Evolutionary conservation across 768 basidiomycete genomes (phyloP).

Genomic region (Solioccasus polychromus): DNA sequence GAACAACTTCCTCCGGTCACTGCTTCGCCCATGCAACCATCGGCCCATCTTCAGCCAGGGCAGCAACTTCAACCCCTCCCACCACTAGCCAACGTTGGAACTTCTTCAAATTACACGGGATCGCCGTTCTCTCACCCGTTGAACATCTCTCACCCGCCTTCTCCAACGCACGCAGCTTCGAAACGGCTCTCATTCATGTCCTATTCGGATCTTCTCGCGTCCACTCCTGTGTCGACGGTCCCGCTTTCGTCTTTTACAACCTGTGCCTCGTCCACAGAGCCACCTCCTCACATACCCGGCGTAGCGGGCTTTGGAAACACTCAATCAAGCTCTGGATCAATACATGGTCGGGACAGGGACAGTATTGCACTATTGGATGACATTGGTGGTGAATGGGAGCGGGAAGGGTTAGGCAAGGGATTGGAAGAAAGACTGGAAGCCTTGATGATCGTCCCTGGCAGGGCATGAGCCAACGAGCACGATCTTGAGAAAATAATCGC

Average conservation of each 20-base stretch:
- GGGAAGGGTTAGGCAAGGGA: constrained; percentile 79
- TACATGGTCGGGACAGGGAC: constrained; percentile 35
- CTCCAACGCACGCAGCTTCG: constrained; percentile 44
- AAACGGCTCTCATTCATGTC: constrained; percentile 89
- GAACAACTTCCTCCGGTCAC: constrained; percentile 26
- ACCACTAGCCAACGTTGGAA: constrained; percentile 11
- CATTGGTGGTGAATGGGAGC: constrained; percentile 82
- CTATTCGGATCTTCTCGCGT: constrained; percentile 79
- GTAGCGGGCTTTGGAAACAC: constrained; percentile 45
- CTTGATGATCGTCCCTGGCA: constrained; percentile 36
- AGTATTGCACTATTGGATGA: constrained; percentile 54
- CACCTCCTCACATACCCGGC: constrained; percentile 72
- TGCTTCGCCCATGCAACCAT: constrained; percentile 22
- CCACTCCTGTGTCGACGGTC: constrained; percentile 68
- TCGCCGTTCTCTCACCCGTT: constrained; percentile 25
- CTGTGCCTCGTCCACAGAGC: constrained; percentile 52
- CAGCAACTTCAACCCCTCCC: constrained; percentile 21
- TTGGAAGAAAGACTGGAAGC: constrained; percentile 80
- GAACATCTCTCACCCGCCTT: constrained; percentile 37
- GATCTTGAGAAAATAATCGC: not conserved
- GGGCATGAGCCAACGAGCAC: constrained; percentile 22
- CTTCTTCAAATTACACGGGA: constrained; percentile 26
- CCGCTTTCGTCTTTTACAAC: constrained; percentile 74
- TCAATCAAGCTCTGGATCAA: constrained; percentile 26
- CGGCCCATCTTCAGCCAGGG: constrained; percentile 14